phyloP scores from a whole-genome alignment of 441 rosid genomes.

The Pelargonium fulgidum region DNA sequence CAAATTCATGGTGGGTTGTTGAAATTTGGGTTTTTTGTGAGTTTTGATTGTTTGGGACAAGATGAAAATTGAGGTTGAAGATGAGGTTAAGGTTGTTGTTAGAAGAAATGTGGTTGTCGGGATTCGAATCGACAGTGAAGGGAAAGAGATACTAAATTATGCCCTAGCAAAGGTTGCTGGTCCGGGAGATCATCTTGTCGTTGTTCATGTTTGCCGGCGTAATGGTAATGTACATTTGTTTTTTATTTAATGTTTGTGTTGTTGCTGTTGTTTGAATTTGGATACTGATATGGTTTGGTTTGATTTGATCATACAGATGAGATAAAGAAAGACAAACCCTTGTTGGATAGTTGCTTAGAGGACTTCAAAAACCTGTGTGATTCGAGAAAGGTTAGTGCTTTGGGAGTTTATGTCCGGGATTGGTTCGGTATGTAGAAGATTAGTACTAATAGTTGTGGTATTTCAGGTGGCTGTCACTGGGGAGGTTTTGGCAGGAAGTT shows the following conservation, averaged over 20 bases:
- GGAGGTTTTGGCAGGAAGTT: constrained; percentile 43
- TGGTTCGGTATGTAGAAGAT: not conserved
- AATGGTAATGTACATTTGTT: constrained; percentile 31
- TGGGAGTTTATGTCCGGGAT: not conserved
- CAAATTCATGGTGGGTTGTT: constrained; percentile 14
- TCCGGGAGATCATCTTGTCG: constrained; percentile 75
- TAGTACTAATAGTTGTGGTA: constrained; percentile 3
- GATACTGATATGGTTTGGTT: not conserved
- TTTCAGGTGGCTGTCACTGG: constrained; percentile 63
- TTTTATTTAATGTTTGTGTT: not conserved
- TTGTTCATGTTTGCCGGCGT: constrained; percentile 60
- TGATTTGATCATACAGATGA: constrained; percentile 33
- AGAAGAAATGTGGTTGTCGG: constrained; percentile 64
- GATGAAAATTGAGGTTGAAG: constrained; percentile 39
- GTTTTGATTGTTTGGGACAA: not conserved
- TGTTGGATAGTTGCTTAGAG: constrained; percentile 54
- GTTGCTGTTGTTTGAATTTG: not conserved
- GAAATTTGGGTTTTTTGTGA: constrained; percentile 21
- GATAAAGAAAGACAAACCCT: constrained; percentile 35
- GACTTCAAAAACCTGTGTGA: constrained; percentile 56
- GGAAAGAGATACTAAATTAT: constrained; percentile 72
- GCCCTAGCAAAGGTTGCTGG: constrained; percentile 72
- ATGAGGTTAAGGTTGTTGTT: constrained; percentile 27
- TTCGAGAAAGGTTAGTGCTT: constrained; percentile 48
- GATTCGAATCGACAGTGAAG: constrained; percentile 44